Evolutionary conservation across 805 yeast genomes (phyloP).

Genomic region (Schizosaccharomyces cryophilus): DNA sequence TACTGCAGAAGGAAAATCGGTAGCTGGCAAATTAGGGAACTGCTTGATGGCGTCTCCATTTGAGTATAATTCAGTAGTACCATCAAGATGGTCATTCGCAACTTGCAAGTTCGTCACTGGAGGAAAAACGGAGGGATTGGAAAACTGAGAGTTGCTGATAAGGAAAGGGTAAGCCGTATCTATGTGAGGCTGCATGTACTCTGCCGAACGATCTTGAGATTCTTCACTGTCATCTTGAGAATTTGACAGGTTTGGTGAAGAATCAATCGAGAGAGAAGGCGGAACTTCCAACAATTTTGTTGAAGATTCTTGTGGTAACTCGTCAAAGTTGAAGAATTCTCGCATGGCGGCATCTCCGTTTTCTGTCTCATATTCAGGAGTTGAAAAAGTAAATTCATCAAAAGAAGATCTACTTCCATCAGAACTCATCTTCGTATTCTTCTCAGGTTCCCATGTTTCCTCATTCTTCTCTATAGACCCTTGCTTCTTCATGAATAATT

Average conservation of each 20-base stretch:
- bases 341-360: background rate
- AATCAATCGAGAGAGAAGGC: background rate
- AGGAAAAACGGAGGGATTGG: too few relatives aligned
- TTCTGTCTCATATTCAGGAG: background rate
- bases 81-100: too few relatives aligned
- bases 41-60: too few relatives aligned
- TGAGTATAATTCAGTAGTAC: too few relatives aligned
- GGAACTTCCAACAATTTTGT: background rate
- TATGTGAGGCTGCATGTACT: background rate
- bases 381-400: background rate
- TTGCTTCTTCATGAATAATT: background rate
- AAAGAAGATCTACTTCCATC: background rate
- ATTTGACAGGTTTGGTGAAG: background rate
- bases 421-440: background rate
- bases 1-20: too few relatives aligned
- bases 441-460: background rate
- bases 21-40: too few relatives aligned
- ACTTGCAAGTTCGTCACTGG: too few relatives aligned
- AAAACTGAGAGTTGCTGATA: too few relatives aligned
- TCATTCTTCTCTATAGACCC: background rate
- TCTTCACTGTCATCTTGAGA: background rate
- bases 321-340: background rate
- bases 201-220: background rate
- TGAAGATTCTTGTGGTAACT: background rate
- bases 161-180: too few relatives aligned